phyloP scores from a whole-genome alignment of 2,329 filamentous ascomycete genomes.

The Sarocladium oryzae region DNA sequence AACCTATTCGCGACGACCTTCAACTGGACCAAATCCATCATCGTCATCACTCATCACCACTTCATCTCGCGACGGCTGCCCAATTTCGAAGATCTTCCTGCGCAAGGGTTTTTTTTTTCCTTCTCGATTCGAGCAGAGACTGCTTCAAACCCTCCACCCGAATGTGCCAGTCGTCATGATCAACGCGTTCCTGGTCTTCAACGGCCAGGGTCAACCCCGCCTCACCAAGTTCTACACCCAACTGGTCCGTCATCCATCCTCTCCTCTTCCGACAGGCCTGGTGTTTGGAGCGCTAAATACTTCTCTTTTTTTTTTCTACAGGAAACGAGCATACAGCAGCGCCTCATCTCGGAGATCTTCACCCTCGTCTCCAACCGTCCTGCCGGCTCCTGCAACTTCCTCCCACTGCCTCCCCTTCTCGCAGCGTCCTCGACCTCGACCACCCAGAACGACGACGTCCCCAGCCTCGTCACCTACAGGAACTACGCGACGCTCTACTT shows the following conservation, averaged over 20 bases:
- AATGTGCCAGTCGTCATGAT: slow-evolving; percentile 59
- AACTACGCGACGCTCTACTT: slow-evolving; percentile 98
- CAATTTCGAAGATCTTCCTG: not conserved
- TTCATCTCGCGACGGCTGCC: not conserved
- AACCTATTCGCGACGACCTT: too few relatives aligned
- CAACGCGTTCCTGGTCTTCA: slow-evolving; percentile 97
- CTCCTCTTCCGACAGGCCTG: not conserved
- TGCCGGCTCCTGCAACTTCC: slow-evolving; percentile 92
- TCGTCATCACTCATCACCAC: not conserved
- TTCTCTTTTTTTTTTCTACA: slow-evolving; percentile 30
- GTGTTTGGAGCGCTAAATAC: too few relatives aligned
- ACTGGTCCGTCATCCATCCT: slow-evolving; percentile 53
- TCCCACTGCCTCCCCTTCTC: slow-evolving; percentile 67
- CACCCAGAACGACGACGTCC: slow-evolving; percentile 76
- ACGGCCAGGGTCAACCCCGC: slow-evolving; percentile 92
- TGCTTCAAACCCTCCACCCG: too few relatives aligned
- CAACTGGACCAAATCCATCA: not conserved
- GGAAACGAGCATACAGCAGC: slow-evolving; percentile 97
- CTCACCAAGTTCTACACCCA: slow-evolving; percentile 99
- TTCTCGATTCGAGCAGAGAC: too few relatives aligned
- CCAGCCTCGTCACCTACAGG: slow-evolving; percentile 93
- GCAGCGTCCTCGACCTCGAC: slow-evolving; percentile 57
- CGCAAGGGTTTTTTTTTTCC: too few relatives aligned
- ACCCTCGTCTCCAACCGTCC: slow-evolving; percentile 88
- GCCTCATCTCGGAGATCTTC: slow-evolving; percentile 95